Evolutionary conservation across 768 basidiomycete genomes (phyloP).

Genomic region (Leccinum longicurvipes): DNA sequence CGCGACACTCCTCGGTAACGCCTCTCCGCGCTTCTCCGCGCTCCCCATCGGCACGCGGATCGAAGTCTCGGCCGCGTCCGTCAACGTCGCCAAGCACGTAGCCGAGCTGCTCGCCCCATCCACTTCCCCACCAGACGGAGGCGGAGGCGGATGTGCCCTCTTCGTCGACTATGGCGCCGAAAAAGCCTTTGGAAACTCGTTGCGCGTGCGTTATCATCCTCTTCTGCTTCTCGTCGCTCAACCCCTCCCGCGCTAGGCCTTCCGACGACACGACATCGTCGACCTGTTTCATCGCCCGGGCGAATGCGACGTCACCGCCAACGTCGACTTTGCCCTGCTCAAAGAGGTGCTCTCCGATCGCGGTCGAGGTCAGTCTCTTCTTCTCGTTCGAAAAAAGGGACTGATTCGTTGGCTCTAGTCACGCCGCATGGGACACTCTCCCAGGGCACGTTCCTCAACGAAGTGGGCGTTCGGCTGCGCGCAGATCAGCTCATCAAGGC

Average conservation of each 20-base stretch:
- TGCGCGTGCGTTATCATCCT: constrained; percentile 62
- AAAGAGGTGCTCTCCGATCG: constrained; percentile 68
- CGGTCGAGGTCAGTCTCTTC: constrained; percentile 42
- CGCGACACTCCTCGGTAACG: constrained; percentile 53
- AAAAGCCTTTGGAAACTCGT: constrained; percentile 64
- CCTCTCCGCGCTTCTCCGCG: constrained; percentile 66
- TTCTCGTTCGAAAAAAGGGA: not conserved
- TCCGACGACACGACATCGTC: constrained; percentile 81
- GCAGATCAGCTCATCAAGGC: constrained; percentile 56
- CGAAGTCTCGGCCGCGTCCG: constrained; percentile 76
- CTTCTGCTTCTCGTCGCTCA: not conserved
- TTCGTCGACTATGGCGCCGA: constrained; percentile 89
- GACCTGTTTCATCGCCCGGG: constrained; percentile 85
- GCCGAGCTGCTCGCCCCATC: constrained; percentile 52
- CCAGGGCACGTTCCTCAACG: constrained; percentile 74
- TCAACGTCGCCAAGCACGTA: constrained; percentile 62
- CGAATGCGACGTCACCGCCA: constrained; percentile 89
- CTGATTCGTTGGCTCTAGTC: constrained; percentile 28
- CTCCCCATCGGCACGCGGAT: constrained; percentile 70
- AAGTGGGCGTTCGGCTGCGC: constrained; percentile 72
- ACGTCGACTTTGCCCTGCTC: constrained; percentile 92
- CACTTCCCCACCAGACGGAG: not conserved
- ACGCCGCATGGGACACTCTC: constrained; percentile 63
- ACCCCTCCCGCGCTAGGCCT: constrained; percentile 57
- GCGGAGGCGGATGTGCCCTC: constrained; percentile 57